Percentiles rank a stretch among this genome's conserved stretches.
Evolutionary conservation across 306 rosid species (phyloP).

Genomic region (Nissolia schottii): DNA sequence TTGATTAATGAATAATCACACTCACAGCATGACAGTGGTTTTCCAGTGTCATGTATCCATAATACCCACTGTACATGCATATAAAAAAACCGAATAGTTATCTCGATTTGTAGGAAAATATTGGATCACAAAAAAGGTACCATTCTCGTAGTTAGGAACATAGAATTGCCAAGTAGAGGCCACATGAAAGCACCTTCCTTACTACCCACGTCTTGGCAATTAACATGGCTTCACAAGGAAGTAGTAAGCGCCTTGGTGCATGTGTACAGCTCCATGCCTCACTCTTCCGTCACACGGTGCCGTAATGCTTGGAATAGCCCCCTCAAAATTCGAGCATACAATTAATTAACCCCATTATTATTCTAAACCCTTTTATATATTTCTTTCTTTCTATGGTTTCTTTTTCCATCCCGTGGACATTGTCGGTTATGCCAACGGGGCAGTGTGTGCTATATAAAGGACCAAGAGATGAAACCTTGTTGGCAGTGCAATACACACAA

Average conservation of each 20-base stretch:
- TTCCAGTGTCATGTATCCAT: neutral
- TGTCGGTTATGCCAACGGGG: constrained; percentile 26
- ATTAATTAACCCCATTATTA: neutral
- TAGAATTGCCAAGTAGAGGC: constrained; percentile 15
- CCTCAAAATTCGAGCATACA: neutral
- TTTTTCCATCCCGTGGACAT: neutral
- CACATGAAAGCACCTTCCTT: constrained; percentile 52
- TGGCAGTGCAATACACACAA: constrained; percentile 1
- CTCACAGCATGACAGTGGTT: neutral
- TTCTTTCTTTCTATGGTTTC: no score
- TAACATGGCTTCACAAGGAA: constrained; percentile 28
- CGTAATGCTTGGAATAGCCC: constrained; percentile 28
- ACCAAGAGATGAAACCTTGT: neutral
- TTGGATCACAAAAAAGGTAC: constrained; percentile 34
- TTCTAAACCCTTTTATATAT: neutral
- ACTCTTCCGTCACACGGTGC: constrained; percentile 41
- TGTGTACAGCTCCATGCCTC: constrained; percentile 45
- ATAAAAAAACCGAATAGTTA: neutral
- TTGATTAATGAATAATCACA: constrained; percentile 6
- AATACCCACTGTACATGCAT: neutral
- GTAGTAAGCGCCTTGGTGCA: constrained; percentile 33
- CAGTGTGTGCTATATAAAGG: constrained; percentile 21
- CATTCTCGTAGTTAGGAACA: constrained; percentile 15
- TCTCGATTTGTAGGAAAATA: constrained; percentile 11
- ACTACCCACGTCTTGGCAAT: constrained; percentile 2